Conservation (phyloP, 2,329 filamentous ascomycete genomes). For the Thielaviopsis ethacetica region DNA sequence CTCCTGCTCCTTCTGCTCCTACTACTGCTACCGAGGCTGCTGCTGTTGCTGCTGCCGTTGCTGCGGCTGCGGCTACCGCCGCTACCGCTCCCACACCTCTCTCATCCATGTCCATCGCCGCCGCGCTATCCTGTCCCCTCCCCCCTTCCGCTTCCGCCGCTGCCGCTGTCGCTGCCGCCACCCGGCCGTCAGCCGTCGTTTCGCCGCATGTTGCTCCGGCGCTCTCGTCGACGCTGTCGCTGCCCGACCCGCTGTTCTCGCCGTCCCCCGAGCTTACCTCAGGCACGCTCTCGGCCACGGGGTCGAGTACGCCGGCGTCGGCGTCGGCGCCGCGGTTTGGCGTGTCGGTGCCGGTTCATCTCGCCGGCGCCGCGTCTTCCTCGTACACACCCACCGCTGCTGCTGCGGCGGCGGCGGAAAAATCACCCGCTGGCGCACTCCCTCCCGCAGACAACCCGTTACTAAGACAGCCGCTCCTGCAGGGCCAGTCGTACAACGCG, state of each 20-base stretch:
- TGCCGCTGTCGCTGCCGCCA: no score
- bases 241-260: constrained; percentile 13
- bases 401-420: not conserved
- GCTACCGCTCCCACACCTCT: not conserved
- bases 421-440: not conserved
- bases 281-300: constrained; percentile 19
- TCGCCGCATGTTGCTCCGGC: not conserved
- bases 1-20: not conserved
- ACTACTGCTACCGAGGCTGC: not conserved
- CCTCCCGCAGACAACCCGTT: constrained; percentile 1
- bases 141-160: not conserved
- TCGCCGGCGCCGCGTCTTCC: no score
- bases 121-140: not conserved
- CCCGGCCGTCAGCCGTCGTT: not conserved
- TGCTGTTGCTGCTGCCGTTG: not conserved
- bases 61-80: not conserved
- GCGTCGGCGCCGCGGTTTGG: constrained; percentile 14
- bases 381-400: not conserved
- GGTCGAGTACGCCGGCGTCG: constrained; percentile 19
- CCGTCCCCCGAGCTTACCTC: constrained; percentile 15
- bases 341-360: no score
- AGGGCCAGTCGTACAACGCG: constrained; percentile 27
- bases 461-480: constrained; percentile 12
- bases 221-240: constrained; percentile 5
- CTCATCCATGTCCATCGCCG: not conserved